Percentiles rank a stretch among this genome's conserved stretches.
phyloP scores from a whole-genome alignment of 345 rosid genomes.

The Eutrema japonicum region DNA sequence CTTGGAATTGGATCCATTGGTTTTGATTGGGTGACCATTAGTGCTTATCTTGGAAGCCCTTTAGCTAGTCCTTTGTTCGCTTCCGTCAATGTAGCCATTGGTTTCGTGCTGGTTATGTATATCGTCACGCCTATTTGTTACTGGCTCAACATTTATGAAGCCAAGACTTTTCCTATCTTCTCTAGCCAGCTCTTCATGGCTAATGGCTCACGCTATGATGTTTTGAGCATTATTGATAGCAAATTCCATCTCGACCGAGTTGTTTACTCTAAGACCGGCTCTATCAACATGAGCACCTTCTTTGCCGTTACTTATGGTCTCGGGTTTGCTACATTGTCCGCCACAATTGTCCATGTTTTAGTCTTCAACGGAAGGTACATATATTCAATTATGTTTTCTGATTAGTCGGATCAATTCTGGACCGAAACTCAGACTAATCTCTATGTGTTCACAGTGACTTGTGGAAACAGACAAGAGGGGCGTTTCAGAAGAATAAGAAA shows the following conservation, averaged over 20 bases:
- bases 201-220: constrained; percentile 63
- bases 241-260: constrained; percentile 62
- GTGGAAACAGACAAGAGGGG: constrained; percentile 62
- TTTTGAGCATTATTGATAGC: constrained; percentile 56
- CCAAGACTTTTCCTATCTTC: constrained; percentile 76
- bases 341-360: constrained; percentile 72
- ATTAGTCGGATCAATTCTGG: not conserved
- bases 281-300: constrained; percentile 67
- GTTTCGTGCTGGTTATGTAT: constrained; percentile 69
- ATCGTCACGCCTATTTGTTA: constrained; percentile 68
- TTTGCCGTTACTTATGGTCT: constrained; percentile 84
- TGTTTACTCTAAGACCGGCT: constrained; percentile 56
- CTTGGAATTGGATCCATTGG: constrained; percentile 79
- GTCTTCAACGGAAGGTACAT: constrained; percentile 69
- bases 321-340: constrained; percentile 83
- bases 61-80: constrained; percentile 92
- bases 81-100: constrained; percentile 71
- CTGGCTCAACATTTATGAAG: constrained; percentile 68
- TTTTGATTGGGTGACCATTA: constrained; percentile 78
- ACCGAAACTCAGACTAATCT: not conserved
- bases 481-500: constrained; percentile 54
- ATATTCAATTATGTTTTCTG: not conserved
- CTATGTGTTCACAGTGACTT: constrained; percentile 53
- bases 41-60: constrained; percentile 79
- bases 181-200: constrained; percentile 57